A percentile compares a stretch with the other conserved stretches of the same genome.
These are phyloP conservation scores for Xylaria hypoxylon DNA, from an alignment of 2,329 filamentous ascomycete genomes.

Conservation along the genomic window DNA sequence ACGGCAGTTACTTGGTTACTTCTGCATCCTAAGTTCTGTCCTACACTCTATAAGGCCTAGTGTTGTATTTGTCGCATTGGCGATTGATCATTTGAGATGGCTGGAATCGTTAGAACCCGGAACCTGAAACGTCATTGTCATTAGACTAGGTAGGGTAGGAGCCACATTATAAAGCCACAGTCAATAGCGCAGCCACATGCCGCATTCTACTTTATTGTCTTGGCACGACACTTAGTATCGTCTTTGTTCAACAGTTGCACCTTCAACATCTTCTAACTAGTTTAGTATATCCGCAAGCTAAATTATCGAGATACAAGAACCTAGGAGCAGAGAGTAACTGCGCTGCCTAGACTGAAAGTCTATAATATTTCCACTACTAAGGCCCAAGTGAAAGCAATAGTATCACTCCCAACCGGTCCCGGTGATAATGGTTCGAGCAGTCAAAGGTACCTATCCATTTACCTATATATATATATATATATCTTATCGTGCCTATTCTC, in stretches of 20 bases:
- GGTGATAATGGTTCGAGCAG: slow-evolving; percentile 46
- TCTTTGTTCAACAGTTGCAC: background rate
- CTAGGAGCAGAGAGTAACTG: background rate
- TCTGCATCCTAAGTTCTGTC: background rate
- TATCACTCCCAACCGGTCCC: background rate
- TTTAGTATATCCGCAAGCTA: background rate
- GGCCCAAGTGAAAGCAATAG: background rate
- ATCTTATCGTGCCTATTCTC: background rate
- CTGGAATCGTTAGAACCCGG: background rate
- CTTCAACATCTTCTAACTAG: background rate
- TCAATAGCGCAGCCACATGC: background rate
- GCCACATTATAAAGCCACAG: background rate
- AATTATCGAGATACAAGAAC: background rate
- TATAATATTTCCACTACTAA: too few species aligned
- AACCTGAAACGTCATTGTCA: too few species aligned
- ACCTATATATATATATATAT: background rate
- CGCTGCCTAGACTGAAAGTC: background rate
- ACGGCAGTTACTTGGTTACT: slow-evolving; percentile 18
- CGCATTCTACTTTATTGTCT: background rate
- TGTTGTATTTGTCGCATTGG: background rate
- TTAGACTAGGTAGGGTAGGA: too few species aligned
- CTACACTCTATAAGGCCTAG: background rate
- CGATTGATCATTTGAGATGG: background rate
- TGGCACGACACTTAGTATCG: background rate
- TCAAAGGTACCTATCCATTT: slow-evolving; percentile 48